Conservation (phyloP, 2,329 filamentous ascomycete species). For the Cryphonectria parasitica region DNA sequence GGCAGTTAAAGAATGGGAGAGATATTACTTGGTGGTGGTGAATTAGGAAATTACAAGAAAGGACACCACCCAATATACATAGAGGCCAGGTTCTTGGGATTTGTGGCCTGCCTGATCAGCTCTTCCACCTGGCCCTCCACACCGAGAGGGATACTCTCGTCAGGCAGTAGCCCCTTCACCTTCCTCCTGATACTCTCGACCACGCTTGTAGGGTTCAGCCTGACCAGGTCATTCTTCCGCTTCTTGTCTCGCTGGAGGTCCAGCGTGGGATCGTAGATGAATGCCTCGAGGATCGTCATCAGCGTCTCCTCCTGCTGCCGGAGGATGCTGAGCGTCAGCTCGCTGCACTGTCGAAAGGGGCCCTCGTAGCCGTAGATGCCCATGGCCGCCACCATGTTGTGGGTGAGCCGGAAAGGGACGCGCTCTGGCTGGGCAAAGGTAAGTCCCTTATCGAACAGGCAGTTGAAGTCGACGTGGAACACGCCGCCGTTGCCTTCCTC, state of each 20-base stretch:
- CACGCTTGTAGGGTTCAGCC: slow-evolving; percentile 69
- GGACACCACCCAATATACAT: slow-evolving; percentile 98
- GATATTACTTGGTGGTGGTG: no score
- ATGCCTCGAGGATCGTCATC: slow-evolving; percentile 96
- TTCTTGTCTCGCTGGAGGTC: slow-evolving; percentile 81
- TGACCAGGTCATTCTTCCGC: slow-evolving; percentile 50
- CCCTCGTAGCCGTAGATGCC: slow-evolving; percentile 93
- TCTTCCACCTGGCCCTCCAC: slow-evolving; percentile 98
- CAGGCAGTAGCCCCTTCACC: slow-evolving; percentile 78
- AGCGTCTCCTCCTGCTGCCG: slow-evolving; percentile 93
- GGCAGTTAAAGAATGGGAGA: no score
- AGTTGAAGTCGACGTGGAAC: slow-evolving; percentile 99
- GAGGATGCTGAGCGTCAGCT: slow-evolving; percentile 82
- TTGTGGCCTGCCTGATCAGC: slow-evolving; percentile 83
- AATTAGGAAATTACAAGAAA: slow-evolving; percentile 48
- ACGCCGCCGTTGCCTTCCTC: slow-evolving; percentile 93
- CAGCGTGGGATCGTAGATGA: slow-evolving; percentile 94
- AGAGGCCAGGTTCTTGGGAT: slow-evolving; percentile 75
- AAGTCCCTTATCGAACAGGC: slow-evolving; percentile 95
- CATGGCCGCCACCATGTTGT: slow-evolving; percentile 99
- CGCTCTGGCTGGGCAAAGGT: slow-evolving; percentile 94
- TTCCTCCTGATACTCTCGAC: slow-evolving; percentile 88
- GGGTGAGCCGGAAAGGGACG: slow-evolving; percentile 94
- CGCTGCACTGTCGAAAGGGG: slow-evolving; percentile 87
- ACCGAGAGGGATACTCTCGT: slow-evolving; percentile 89